phyloP scores from a whole-genome alignment of 176 grass and related monocot genomes.

The Lolium perenne region DNA sequence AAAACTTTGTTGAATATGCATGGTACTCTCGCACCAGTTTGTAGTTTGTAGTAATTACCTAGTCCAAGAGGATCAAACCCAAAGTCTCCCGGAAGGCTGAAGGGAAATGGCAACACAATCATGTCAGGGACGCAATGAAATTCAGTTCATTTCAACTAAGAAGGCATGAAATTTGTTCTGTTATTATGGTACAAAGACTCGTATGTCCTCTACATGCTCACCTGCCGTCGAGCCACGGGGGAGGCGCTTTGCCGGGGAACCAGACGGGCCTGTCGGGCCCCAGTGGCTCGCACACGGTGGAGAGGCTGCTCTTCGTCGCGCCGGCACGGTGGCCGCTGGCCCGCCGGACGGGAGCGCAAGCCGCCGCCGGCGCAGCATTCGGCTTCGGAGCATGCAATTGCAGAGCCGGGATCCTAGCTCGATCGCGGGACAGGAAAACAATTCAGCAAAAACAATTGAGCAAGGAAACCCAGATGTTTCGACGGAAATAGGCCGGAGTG shows the following conservation, averaged over 20 bases:
- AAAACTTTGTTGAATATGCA: neutral
- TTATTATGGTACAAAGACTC: neutral
- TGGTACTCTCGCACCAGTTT: neutral
- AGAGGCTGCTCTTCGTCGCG: constrained; percentile 77
- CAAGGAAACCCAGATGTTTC: neutral
- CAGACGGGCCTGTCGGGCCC: constrained; percentile 84
- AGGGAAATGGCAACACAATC: neutral
- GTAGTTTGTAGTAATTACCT: constrained; percentile 42
- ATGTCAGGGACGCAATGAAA: neutral
- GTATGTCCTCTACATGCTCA: neutral
- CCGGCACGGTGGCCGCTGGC: constrained; percentile 7
- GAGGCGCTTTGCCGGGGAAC: constrained; percentile 84
- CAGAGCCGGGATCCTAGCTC: constrained; percentile 18
- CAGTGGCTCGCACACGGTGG: constrained; percentile 78
- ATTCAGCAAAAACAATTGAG: no score
- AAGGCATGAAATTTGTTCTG: neutral
- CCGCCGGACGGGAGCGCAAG: neutral
- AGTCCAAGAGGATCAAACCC: constrained; percentile 90
- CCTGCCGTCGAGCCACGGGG: constrained; percentile 94
- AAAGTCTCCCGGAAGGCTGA: constrained; percentile 85
- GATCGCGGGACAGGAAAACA: neutral
- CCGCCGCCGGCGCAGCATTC: neutral
- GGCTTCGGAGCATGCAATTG: constrained; percentile 13
- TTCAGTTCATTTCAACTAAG: neutral
- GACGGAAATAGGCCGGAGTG: neutral